A percentile compares a stretch with the other conserved stretches of the same genome.
These are phyloP conservation scores for Trebouxia sp. DNA, from an alignment of 139 green algal species.

Conservation along the genomic window DNA sequence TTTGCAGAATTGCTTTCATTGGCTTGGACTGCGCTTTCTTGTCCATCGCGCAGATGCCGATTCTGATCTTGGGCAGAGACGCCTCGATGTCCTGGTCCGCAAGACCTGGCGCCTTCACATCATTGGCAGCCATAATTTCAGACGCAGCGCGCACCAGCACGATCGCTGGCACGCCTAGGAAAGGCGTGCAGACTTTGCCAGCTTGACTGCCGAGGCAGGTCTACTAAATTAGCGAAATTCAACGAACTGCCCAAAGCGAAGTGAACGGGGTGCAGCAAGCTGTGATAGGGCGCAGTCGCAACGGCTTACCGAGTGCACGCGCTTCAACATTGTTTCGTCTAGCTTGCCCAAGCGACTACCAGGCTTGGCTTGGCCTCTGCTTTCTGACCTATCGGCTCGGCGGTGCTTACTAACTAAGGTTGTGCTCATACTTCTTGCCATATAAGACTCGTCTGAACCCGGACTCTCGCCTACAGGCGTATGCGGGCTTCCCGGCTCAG, in stretches of 20 bases:
- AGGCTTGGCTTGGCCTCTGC: background rate
- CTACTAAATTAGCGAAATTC: no score
- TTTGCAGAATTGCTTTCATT: slow-evolving; percentile 89
- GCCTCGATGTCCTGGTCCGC: slow-evolving; percentile 32
- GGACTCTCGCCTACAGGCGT: background rate
- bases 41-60: slow-evolving; percentile 85
- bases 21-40: slow-evolving; percentile 89
- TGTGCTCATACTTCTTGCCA: background rate
- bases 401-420: background rate
- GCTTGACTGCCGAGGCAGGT: no score
- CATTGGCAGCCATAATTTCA: background rate
- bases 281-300: no score
- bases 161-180: no score
- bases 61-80: slow-evolving; percentile 40
- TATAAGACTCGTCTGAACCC: slow-evolving; percentile 1
- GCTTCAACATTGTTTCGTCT: slow-evolving; percentile 12
- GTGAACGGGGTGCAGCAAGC: no score
- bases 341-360: slow-evolving; percentile 1
- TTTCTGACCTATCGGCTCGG: background rate
- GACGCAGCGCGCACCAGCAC: background rate
- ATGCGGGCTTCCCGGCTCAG: background rate
- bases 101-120: slow-evolving; percentile 32
- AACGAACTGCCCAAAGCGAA: no score
- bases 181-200: no score
- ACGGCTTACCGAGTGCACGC: background rate